Conservation (phyloP, 2,329 filamentous ascomycete genomes). For the Hymenoscyphus infarciens region DNA sequence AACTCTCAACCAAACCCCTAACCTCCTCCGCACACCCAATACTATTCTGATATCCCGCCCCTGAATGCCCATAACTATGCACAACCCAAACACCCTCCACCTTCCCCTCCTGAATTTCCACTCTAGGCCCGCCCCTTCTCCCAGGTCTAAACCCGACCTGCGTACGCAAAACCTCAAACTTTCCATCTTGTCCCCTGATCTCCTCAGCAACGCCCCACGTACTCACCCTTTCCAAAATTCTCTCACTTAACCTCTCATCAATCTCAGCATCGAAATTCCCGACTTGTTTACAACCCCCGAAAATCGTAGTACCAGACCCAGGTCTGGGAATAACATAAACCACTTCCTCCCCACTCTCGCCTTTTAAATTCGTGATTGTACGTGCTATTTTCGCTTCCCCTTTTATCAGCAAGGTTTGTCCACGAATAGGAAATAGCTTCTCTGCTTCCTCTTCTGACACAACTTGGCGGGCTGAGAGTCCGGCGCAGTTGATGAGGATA, state of each 20-base stretch:
- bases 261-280: slow-evolving; percentile 36
- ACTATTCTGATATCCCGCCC: slow-evolving; percentile 40
- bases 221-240: slow-evolving; percentile 36
- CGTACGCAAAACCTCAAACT: slow-evolving; percentile 42
- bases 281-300: slow-evolving; percentile 44
- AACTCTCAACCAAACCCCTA: slow-evolving; percentile 5
- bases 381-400: slow-evolving; percentile 38
- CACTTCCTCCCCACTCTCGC: slow-evolving; percentile 18
- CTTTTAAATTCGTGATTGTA: slow-evolving; percentile 29
- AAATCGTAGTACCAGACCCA: slow-evolving; percentile 39
- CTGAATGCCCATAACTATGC: slow-evolving; percentile 47
- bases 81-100: slow-evolving; percentile 36
- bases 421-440: slow-evolving; percentile 41
- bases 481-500: slow-evolving; percentile 42
- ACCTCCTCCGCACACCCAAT: slow-evolving; percentile 31
- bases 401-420: slow-evolving; percentile 44
- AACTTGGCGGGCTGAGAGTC: slow-evolving; percentile 39
- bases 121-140: slow-evolving; percentile 41
- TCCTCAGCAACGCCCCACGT: slow-evolving; percentile 26
- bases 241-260: slow-evolving; percentile 35
- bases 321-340: slow-evolving; percentile 43
- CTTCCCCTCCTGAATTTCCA: slow-evolving; percentile 38
- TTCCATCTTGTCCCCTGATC: slow-evolving; percentile 36
- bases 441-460: slow-evolving; percentile 32
- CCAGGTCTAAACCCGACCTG: slow-evolving; percentile 43